Conservation (phyloP, 2,329 filamentous ascomycete genomes). For the Aspergillus terreus region DNA sequence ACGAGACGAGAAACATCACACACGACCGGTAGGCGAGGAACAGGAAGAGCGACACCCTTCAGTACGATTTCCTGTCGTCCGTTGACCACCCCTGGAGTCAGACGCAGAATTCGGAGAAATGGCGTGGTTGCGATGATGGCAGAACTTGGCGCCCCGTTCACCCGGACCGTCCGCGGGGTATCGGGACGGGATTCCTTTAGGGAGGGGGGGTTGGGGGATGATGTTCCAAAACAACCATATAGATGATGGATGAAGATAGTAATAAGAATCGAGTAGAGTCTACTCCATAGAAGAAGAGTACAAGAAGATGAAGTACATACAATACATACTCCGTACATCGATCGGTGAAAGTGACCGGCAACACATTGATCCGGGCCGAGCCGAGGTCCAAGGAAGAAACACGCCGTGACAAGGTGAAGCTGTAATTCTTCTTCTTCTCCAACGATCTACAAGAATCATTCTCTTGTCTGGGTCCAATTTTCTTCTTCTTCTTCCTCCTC, state of each 20-base stretch:
- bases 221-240: background rate
- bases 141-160: slow-evolving; percentile 15
- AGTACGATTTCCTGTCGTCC: slow-evolving; percentile 3
- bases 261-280: background rate
- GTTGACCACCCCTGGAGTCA: background rate
- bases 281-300: background rate
- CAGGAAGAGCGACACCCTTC: too few relatives aligned
- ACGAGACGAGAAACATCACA: background rate
- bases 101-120: slow-evolving; percentile 2
- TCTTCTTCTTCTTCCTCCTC: background rate
- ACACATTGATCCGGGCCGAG: slow-evolving; percentile 18
- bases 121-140: slow-evolving; percentile 1
- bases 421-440: background rate
- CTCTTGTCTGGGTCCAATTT: background rate
- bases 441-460: background rate
- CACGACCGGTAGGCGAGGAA: too few relatives aligned
- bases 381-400: slow-evolving; percentile 20
- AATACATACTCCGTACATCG: background rate
- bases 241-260: background rate
- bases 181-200: background rate
- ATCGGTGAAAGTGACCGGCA: background rate
- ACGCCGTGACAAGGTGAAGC: background rate
- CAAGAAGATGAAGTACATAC: background rate
- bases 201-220: background rate
- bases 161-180: slow-evolving; percentile 1